These are phyloP conservation scores for Hippophae rhamnoides DNA, from an alignment of 306 rosid species.

Conservation along the genomic window DNA sequence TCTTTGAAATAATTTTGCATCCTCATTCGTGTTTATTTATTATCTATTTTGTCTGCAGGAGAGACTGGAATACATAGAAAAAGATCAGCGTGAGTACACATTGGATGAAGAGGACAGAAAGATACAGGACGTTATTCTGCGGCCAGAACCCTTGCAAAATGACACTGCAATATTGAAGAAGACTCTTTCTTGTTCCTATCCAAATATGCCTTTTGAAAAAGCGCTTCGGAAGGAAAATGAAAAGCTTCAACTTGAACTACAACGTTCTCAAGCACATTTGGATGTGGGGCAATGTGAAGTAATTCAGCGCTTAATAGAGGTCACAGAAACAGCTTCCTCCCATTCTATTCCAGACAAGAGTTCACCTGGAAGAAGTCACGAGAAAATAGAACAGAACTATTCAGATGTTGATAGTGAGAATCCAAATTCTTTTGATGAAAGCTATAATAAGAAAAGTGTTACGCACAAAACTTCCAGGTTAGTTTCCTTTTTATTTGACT, in stretches of 20 bases:
- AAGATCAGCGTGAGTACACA: conserved; percentile 90
- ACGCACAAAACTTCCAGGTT: conserved; percentile 46
- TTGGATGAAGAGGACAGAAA: conserved; percentile 89
- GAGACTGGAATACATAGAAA: conserved; percentile 80
- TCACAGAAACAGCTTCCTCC: conserved; percentile 65
- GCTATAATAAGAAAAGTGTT: conserved; percentile 34
- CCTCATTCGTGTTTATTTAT: conserved; percentile 15
- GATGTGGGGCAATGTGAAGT: conserved; percentile 88
- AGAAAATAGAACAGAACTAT: conserved; percentile 43
- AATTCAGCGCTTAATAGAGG: conserved; percentile 80
- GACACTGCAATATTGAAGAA: conserved; percentile 75
- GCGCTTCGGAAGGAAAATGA: conserved; percentile 85
- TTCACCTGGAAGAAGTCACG: conserved; percentile 44
- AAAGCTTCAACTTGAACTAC: conserved; percentile 86
- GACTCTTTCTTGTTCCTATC: conserved; percentile 89
- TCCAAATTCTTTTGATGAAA: conserved; percentile 49
- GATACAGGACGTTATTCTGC: conserved; percentile 73
- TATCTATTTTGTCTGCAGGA: conserved; percentile 44
- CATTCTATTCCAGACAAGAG: conserved; percentile 45
- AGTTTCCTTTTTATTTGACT: conserved; percentile 7
- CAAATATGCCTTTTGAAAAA: conserved; percentile 65
- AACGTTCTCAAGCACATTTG: conserved; percentile 67
- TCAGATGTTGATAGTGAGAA: conserved; percentile 40
- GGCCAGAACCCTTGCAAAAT: conserved; percentile 66
- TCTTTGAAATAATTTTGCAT: conserved; percentile 5